Conservation (phyloP, 2,329 filamentous ascomycete genomes). For the Oidium heveae region DNA sequence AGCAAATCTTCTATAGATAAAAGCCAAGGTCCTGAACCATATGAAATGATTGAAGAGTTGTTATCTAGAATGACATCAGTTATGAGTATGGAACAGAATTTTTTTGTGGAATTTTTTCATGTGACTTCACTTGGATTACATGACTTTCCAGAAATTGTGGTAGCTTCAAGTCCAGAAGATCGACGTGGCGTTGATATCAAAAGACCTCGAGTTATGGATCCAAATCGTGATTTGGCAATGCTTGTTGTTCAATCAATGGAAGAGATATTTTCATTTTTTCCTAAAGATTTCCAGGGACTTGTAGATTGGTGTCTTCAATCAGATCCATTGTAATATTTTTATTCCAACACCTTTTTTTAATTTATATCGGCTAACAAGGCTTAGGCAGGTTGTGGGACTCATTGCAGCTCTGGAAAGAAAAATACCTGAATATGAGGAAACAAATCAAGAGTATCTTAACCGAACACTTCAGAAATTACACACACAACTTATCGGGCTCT, state of each 20-base stretch:
- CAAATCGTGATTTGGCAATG: conserved; percentile 65
- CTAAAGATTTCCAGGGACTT: conserved; percentile 50
- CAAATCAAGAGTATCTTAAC: conserved; percentile 78
- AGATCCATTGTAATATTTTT: conserved; percentile 49
- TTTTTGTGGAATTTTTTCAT: conserved; percentile 91
- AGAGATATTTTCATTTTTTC: conserved; percentile 61
- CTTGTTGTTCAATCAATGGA: conserved; percentile 74
- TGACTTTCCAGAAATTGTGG: conserved; percentile 66
- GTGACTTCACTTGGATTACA: conserved; percentile 57
- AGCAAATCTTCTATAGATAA: conserved; percentile 27
- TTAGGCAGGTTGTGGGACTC: conserved; percentile 69
- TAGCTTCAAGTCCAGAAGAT: conserved; percentile 35
- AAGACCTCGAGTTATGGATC: conserved; percentile 57
- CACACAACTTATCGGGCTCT: conserved; percentile 45
- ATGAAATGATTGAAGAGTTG: conserved; percentile 57
- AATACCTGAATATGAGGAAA: conserved; percentile 55
- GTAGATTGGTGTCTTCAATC: conserved; percentile 61
- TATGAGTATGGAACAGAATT: conserved; percentile 87
- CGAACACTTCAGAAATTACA: conserved; percentile 59
- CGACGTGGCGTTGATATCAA: conserved; percentile 49
- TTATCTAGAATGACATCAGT: conserved; percentile 63
- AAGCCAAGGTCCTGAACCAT: conserved; percentile 39
- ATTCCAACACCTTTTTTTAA: neutral
- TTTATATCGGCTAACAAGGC: conserved; percentile 4
- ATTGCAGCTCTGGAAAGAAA: conserved; percentile 60